These are phyloP conservation scores for Fusarium graminum DNA, from an alignment of 2,329 filamentous ascomycete genomes.

Conservation along the genomic window DNA sequence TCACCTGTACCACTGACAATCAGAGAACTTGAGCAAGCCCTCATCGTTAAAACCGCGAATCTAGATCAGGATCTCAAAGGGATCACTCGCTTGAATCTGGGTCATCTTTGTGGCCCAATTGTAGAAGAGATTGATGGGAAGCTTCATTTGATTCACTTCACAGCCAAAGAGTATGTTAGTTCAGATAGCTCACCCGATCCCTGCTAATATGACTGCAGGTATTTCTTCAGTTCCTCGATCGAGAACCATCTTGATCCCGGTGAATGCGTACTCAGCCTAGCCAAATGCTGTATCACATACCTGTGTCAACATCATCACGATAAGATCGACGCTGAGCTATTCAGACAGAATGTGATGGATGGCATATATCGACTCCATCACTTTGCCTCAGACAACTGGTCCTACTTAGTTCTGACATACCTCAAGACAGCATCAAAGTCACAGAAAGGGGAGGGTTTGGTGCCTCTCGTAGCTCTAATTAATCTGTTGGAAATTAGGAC, in stretches of 20 bases:
- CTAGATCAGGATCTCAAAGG: background rate
- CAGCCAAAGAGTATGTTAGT: background rate
- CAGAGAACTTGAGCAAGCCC: background rate
- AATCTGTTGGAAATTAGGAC: background rate
- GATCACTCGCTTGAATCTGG: fast-evolving
- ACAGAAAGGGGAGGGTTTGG: background rate
- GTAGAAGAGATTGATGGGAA: background rate
- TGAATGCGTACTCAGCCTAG: background rate
- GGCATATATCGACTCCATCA: conserved; percentile 25
- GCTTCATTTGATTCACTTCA: background rate
- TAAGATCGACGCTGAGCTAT: background rate
- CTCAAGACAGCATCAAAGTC: background rate
- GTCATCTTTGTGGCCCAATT: background rate
- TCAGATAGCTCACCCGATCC: too few relatives aligned
- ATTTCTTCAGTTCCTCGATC: background rate
- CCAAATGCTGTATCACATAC: conserved; percentile 1
- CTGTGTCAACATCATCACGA: background rate
- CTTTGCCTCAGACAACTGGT: background rate
- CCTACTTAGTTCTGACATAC: background rate
- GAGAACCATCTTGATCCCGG: fast-evolving
- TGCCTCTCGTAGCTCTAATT: background rate
- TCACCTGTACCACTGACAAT: background rate
- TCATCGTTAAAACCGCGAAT: background rate
- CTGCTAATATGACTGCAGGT: background rate
- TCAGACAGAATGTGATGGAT: background rate